These are phyloP conservation scores for Colletotrichum karsti DNA, from an alignment of 2,329 filamentous ascomycete genomes.

Conservation along the genomic window DNA sequence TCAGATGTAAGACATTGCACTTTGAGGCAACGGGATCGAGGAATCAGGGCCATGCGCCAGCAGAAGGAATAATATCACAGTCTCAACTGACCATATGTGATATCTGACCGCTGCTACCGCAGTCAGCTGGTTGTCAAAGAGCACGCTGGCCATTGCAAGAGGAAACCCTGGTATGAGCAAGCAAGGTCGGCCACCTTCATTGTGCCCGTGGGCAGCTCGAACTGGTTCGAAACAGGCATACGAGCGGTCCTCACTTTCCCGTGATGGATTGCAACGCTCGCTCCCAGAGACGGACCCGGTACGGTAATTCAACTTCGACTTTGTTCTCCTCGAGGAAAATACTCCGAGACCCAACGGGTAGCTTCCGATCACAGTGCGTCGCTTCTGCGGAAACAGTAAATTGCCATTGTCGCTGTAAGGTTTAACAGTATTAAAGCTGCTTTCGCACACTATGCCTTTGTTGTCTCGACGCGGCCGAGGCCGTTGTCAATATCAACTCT, in stretches of 20 bases:
- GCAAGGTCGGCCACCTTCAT: neutral
- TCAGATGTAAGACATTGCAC: neutral
- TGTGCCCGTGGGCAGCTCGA: neutral
- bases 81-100: neutral
- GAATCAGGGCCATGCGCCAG: neutral
- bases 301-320: neutral
- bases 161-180: neutral
- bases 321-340: neutral
- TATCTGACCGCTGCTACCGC: neutral
- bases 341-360: constrained; percentile 1
- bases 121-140: neutral
- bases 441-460: neutral
- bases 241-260: neutral
- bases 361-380: neutral
- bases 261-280: constrained; percentile 11
- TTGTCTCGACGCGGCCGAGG: neutral
- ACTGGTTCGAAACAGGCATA: neutral
- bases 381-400: neutral
- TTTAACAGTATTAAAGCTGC: neutral
- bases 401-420: neutral
- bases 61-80: neutral
- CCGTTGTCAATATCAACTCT: neutral
- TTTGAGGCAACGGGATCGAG: neutral
- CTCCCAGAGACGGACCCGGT: constrained; percentile 1
- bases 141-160: neutral